phyloP scores from a whole-genome alignment of 257 asterid genomes.

The Nicotiana obtusifolia region DNA sequence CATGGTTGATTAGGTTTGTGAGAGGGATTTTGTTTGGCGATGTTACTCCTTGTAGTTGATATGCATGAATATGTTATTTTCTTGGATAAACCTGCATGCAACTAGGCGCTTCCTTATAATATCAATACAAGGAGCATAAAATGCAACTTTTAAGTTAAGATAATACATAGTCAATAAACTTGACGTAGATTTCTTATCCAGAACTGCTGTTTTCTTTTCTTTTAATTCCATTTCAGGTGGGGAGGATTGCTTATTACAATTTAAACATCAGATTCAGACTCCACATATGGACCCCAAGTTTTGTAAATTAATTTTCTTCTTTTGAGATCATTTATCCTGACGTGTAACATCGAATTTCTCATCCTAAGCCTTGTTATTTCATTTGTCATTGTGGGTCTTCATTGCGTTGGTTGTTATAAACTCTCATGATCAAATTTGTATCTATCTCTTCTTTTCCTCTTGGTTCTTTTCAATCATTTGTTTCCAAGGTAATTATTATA shows the following conservation, averaged over 20 bases:
- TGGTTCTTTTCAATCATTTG: neutral
- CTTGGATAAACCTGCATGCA: neutral
- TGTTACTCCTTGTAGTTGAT: neutral
- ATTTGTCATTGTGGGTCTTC: neutral
- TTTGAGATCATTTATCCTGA: constrained; percentile 6
- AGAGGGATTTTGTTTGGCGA: neutral
- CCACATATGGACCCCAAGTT: constrained; percentile 5
- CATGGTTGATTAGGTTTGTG: neutral
- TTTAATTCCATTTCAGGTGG: neutral
- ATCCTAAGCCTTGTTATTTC: neutral
- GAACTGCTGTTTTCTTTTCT: neutral
- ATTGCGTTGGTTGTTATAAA: neutral
- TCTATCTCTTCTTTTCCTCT: neutral
- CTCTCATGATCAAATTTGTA: neutral
- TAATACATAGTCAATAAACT: neutral
- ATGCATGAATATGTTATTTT: neutral
- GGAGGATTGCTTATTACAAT: neutral
- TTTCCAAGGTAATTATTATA: neutral
- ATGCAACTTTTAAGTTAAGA: neutral
- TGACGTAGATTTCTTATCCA: neutral
- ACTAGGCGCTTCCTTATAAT: neutral
- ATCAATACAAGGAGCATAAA: neutral
- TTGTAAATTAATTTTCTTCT: neutral
- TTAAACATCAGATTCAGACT: neutral
- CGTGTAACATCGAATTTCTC: neutral